Base-by-base conservation (phyloP, 805 yeast species). In the Myxozyma neotropica region DNA sequence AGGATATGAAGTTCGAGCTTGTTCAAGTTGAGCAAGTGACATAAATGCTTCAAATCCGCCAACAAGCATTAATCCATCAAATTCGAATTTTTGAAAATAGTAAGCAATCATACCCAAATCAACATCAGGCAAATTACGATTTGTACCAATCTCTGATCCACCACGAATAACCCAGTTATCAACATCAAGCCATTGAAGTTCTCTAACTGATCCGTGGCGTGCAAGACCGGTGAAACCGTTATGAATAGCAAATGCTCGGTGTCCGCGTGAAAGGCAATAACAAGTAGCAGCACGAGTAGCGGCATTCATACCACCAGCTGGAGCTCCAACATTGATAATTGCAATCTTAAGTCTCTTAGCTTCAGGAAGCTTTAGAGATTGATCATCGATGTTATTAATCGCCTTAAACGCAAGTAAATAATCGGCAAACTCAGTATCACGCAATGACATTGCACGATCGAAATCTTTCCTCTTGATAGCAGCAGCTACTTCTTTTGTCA, bases 41-140 rank as follows among this genome's bases (percentile, higher is more conserved):
- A 81, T 81, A 80, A 86, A 94, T n/a, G 97, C 98, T 79, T 94
- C 99, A 71, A 92, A 94, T 0, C 99, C 99, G 67, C 99, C 99
- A 62, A 94, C 85, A 58, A 94, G 81, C 62, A 94, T 82, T 65
- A 93, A 81, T 42, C 98, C 99, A 71, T 94, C 94, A 71, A 94
- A 84, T 57, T 82, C 77, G 74, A 85, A 86, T 75, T 90, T 90
- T 73, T 93, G 96, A 80, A 94, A 86, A 74, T 92, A 89, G 77
- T 84, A 93, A 2, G 99, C 96, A 68, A 92, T 85, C 72, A 90
- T 83, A 53, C 99, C 99, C 68, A 89, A 75, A 73, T 93, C 97
- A 29, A 78, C 74, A 55, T 83, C 86, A 21, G 99, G 99, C 33
- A 90, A 80, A 44, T 86, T 79, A 71, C 99, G 83, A 79, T 94